A percentile compares a stretch with the other conserved stretches of the same genome.
Conservation (phyloP, 2,329 filamentous ascomycete genomes). For the Xylariaceae sp. region DNA sequence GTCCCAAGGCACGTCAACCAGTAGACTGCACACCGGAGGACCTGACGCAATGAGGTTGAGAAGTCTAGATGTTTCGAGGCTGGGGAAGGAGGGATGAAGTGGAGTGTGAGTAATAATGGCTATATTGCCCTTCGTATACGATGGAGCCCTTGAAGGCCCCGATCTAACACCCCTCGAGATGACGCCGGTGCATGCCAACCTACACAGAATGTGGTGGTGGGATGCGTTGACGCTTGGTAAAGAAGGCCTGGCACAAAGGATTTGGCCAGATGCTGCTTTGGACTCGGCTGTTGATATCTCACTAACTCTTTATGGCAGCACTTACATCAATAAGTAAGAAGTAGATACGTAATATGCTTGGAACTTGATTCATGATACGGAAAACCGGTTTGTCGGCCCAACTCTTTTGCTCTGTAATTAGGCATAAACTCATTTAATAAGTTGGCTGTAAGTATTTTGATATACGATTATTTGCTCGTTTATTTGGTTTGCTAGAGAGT, state of each 20-base stretch:
- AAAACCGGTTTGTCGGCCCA: neutral
- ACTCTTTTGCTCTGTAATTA: neutral
- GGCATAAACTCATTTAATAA: too few relatives aligned
- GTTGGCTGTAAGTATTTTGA: too few relatives aligned
- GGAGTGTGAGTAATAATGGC: conserved; percentile 13
- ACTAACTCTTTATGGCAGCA: neutral
- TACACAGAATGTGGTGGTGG: neutral
- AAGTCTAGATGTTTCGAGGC: neutral
- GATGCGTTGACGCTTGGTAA: neutral
- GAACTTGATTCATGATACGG: conserved; percentile 6
- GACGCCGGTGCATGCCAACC: neutral
- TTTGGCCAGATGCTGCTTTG: neutral
- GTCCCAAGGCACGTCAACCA: conserved; percentile 2
- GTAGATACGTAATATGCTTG: neutral
- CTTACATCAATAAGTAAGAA: neutral
- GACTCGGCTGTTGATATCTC: too few relatives aligned
- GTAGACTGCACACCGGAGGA: conserved; percentile 4
- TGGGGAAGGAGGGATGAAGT: conserved; percentile 4
- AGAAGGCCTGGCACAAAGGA: neutral
- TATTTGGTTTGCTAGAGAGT: too few relatives aligned
- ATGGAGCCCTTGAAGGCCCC: conserved; percentile 6
- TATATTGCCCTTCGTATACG: conserved; percentile 17
- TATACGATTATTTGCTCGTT: neutral
- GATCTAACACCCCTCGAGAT: neutral
- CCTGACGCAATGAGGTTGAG: conserved; percentile 5